Evolutionary conservation across 2,329 filamentous ascomycete genomes (phyloP), one percentile per base, ranked within the genome.

Genomic region (Leptosphaerulina australis): DNA sequence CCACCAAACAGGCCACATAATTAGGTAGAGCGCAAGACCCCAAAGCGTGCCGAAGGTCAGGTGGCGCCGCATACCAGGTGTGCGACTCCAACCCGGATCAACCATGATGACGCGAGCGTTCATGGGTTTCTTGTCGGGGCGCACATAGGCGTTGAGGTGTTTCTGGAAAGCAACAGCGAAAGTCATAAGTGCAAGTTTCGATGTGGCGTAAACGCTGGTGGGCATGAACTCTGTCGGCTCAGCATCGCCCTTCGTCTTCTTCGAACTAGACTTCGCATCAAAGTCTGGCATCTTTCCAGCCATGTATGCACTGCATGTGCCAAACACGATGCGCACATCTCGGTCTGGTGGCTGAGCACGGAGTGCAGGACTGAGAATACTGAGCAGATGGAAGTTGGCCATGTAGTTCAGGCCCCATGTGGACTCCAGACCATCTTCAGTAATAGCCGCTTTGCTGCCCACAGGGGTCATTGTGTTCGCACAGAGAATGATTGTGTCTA

Each of bases 381-480:
- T 90, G 34, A 99, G 81, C 3, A 99, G 81, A 68, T 99, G 95
- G 76, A 97, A 97, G 72, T 97, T 97, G 56, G 91, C 88, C 29
- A 99, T 81, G 72, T 91, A 99, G 70, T 99, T 99, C 63, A 97
- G 80, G 76, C 91, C 91, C 92, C 92, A 97, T 53, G 88, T 93
- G 59, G 87, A 82, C 69, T 97, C 93, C 11, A 97, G 77, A 0
- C 91, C 91, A 66, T 97, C 91, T 5, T 79, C 75, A 0, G 91
- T 96, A 58, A 83, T 77, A 1, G 73, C 76, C 21, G 83, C 78
- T 57, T 78, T 75, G 4, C 81, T 79, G 1, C 86, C 88, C 9
- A 82, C 82, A 2, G 90, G 87, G 4, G 88, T 90, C 59, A 91
- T 77, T 0, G 87, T 88, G 34, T 88, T 88, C 8, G 88, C 94